Evolutionary conservation across 208 protist species (phyloP).

Genomic region (Eutreptiella sp.): DNA sequence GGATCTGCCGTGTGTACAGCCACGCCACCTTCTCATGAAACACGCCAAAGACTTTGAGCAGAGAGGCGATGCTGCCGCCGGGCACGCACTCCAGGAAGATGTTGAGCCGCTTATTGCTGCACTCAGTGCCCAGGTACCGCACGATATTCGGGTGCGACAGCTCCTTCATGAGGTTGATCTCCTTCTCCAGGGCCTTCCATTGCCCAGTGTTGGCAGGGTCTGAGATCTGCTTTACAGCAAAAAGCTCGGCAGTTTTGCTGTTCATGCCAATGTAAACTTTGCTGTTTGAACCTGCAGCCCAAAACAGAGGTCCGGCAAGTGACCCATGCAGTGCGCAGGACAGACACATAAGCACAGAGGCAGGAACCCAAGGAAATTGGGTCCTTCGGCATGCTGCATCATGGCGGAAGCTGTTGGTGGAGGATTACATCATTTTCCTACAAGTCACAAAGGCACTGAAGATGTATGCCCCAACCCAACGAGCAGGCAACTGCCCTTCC

Average conservation of each 20-base stretch:
- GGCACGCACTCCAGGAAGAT: constrained; percentile 81
- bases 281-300: background rate
- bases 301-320: too few relatives aligned
- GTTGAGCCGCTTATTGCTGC: constrained; percentile 44
- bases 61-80: constrained; percentile 64
- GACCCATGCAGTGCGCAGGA: too few relatives aligned
- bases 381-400: too few relatives aligned
- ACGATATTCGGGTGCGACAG: constrained; percentile 69
- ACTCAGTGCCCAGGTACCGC: constrained; percentile 63
- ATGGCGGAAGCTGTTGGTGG: too few relatives aligned
- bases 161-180: constrained; percentile 62
- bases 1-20: constrained; percentile 68
- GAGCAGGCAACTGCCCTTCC: too few relatives aligned
- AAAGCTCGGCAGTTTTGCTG: constrained; percentile 6
- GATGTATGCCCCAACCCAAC: too few relatives aligned
- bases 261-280: constrained; percentile 17
- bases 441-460: too few relatives aligned
- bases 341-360: too few relatives aligned
- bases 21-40: constrained; percentile 73
- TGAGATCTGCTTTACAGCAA: constrained; percentile 11
- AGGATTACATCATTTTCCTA: too few relatives aligned
- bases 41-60: constrained; percentile 66
- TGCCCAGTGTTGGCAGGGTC: background rate
- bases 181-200: constrained; percentile 45
- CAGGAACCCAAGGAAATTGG: too few relatives aligned